Conservation (phyloP, 768 basidiomycete genomes). For the Leccinellum albellum region DNA sequence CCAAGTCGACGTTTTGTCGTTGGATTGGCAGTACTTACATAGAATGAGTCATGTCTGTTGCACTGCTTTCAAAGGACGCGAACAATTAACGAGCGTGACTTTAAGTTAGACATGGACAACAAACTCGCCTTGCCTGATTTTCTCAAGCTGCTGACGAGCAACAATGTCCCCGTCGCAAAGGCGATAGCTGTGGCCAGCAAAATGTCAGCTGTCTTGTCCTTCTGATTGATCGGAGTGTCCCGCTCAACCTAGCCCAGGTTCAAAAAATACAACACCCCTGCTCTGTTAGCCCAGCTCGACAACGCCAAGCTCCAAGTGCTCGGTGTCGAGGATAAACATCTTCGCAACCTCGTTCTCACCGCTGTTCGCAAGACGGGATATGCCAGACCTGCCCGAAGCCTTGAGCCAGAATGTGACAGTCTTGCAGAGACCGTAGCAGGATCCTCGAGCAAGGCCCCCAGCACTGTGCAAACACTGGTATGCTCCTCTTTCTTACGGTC, state of each 20-base stretch:
- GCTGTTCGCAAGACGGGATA: conserved; percentile 68
- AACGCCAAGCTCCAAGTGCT: conserved; percentile 54
- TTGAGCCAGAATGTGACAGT: conserved; percentile 13
- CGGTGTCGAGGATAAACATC: conserved; percentile 63
- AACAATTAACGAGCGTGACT: background rate
- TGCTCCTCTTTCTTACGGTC: conserved; percentile 2
- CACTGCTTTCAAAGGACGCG: background rate
- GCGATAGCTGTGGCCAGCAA: conserved; percentile 71
- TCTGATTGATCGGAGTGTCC: background rate
- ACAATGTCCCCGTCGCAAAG: conserved; percentile 54
- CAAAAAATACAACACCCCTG: conserved; percentile 62
- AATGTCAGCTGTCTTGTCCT: conserved; percentile 43
- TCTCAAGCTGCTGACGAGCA: conserved; percentile 59
- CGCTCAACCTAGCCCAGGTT: conserved; percentile 47
- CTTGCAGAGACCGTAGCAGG: background rate
- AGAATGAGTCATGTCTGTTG: background rate
- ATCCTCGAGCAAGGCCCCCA: conserved; percentile 11
- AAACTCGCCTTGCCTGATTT: conserved; percentile 64
- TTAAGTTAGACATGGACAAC: conserved; percentile 28
- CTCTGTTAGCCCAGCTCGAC: conserved; percentile 53
- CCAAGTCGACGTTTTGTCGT: conserved; percentile 10
- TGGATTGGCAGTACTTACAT: conserved; percentile 2
- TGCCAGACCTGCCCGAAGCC: conserved; percentile 21
- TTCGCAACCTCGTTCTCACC: conserved; percentile 54
- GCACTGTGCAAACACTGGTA: conserved; percentile 33